These are phyloP conservation scores for Macadamia integrifolia DNA, from an alignment of 164 flowering plant genomes.

Conservation along the genomic window DNA sequence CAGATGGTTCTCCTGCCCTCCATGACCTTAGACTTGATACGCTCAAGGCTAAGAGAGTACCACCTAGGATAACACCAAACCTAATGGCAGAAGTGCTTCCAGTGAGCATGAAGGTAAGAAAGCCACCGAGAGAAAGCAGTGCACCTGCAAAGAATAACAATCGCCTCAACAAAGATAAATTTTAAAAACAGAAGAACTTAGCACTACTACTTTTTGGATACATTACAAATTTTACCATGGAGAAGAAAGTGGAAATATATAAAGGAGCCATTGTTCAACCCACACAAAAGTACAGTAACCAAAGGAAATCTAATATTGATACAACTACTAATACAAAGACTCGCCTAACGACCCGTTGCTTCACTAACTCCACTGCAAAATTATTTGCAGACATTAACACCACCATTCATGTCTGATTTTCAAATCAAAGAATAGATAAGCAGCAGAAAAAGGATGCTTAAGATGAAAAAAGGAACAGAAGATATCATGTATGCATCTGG, in stretches of 20 bases:
- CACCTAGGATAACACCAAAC: conserved; percentile 91
- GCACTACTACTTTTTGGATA: too few species aligned
- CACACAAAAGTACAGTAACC: too few species aligned
- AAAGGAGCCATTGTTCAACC: too few species aligned
- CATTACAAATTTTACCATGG: too few species aligned
- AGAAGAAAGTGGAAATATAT: too few species aligned
- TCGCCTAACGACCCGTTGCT: too few species aligned
- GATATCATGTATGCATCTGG: not conserved
- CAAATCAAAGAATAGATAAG: not conserved
- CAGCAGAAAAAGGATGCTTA: not conserved
- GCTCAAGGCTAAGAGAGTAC: conserved; percentile 71
- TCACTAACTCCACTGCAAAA: too few species aligned
- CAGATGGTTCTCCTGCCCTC: conserved; percentile 45
- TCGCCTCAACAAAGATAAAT: conserved; percentile 1
- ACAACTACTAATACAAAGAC: too few species aligned
- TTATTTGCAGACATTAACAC: not conserved
- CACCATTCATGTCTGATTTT: not conserved
- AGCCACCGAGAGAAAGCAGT: conserved; percentile 68
- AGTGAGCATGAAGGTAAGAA: conserved; percentile 81
- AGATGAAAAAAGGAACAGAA: not conserved
- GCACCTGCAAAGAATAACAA: conserved; percentile 49
- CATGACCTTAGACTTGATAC: conserved; percentile 59
- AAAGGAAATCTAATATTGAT: too few species aligned
- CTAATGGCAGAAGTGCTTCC: conserved; percentile 80
- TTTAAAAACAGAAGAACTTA: not conserved